A percentile compares a stretch with the other conserved stretches of the same genome.
Conservation (phyloP, 805 yeast species). For the Zygoascus ofunaensis region DNA sequence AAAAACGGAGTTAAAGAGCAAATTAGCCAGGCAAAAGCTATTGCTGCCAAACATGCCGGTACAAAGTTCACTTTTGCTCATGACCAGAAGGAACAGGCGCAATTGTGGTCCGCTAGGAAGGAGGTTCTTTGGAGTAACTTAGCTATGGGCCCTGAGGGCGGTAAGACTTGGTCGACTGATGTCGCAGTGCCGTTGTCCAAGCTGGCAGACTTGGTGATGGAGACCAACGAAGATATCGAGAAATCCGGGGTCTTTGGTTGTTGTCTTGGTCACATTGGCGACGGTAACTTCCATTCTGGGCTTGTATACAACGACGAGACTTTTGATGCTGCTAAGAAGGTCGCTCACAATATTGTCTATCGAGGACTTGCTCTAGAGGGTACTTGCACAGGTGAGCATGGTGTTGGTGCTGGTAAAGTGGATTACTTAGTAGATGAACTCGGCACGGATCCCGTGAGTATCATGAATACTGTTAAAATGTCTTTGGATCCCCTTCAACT, state of each 20-base stretch:
- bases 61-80: constrained; percentile 53
- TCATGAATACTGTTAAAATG: constrained; percentile 65
- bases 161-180: constrained; percentile 66
- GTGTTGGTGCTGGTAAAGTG: constrained; percentile 68
- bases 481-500: constrained; percentile 67
- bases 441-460: constrained; percentile 55
- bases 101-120: constrained; percentile 70
- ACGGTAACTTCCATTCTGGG: constrained; percentile 70
- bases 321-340: constrained; percentile 35
- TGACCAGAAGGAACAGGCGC: constrained; percentile 50
- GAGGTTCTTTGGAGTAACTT: constrained; percentile 57
- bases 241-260: constrained; percentile 45
- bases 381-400: constrained; percentile 83
- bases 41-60: constrained; percentile 48
- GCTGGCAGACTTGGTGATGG: constrained; percentile 52
- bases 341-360: constrained; percentile 54
- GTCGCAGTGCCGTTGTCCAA: constrained; percentile 73
- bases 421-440: constrained; percentile 51
- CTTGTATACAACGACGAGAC: constrained; percentile 34
- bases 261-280: constrained; percentile 75
- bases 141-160: constrained; percentile 52
- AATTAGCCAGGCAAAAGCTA: constrained; percentile 37
- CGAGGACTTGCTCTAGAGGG: constrained; percentile 66
- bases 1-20: constrained; percentile 35
- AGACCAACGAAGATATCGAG: constrained; percentile 49